These are phyloP conservation scores for Rachicladosporium sp. DNA, from an alignment of 2,329 filamentous ascomycete genomes.

Conservation along the genomic window DNA sequence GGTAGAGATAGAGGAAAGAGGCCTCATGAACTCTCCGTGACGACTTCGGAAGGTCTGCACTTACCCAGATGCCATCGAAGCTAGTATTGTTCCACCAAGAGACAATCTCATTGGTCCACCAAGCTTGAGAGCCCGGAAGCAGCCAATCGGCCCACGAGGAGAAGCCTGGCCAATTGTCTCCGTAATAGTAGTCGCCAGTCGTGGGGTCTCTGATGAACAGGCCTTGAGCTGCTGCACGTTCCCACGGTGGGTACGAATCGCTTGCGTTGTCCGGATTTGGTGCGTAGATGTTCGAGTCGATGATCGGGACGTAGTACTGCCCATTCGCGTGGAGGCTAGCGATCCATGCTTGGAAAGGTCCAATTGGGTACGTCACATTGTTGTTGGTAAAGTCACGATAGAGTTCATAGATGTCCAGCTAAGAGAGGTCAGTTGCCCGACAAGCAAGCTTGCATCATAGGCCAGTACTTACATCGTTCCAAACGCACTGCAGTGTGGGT, in stretches of 20 bases:
- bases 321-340: conserved; percentile 38
- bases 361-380: conserved; percentile 33
- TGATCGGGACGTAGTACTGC: conserved; percentile 46
- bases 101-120: conserved; percentile 15
- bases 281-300: conserved; percentile 53
- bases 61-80: conserved; percentile 13
- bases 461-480: conserved; percentile 20
- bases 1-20: too few species aligned
- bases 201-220: conserved; percentile 40
- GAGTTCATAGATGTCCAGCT: conserved; percentile 24
- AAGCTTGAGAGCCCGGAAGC: conserved; percentile 12
- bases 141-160: conserved; percentile 5
- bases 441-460: too few species aligned
- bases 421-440: too few species aligned
- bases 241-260: conserved; percentile 44
- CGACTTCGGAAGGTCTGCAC: too few species aligned
- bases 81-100: conserved; percentile 10
- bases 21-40: too few species aligned
- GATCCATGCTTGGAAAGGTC: conserved; percentile 37
- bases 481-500: conserved; percentile 15
- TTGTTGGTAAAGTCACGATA: conserved; percentile 47
- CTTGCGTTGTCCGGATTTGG: conserved; percentile 53
- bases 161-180: conserved; percentile 9
- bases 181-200: conserved; percentile 38
- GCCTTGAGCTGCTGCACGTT: conserved; percentile 36